Conservation (phyloP, 768 basidiomycete genomes). For the Lentinula raphanica region DNA sequence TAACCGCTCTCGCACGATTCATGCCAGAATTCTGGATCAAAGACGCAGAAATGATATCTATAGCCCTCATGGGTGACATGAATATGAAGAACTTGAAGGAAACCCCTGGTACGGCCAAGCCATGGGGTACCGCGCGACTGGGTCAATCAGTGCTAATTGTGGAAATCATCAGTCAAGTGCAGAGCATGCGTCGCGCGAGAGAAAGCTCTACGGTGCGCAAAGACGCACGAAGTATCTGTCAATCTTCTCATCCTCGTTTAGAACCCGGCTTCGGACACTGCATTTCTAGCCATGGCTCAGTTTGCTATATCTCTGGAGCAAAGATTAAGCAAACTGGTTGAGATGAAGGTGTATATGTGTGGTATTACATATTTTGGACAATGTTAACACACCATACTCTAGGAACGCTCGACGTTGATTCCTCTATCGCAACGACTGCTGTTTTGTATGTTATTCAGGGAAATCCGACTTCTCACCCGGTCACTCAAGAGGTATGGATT, state of each 20-base stretch:
- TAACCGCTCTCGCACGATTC: slow-evolving; percentile 47
- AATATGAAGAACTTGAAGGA: slow-evolving; percentile 6
- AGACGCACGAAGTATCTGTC: background rate
- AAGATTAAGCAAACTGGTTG: slow-evolving; percentile 49
- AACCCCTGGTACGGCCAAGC: background rate
- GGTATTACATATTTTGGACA: background rate
- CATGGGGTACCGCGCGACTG: slow-evolving; percentile 47
- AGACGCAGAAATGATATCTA: slow-evolving; percentile 70
- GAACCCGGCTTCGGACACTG: slow-evolving; percentile 19
- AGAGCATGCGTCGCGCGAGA: slow-evolving; percentile 35
- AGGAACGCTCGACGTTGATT: slow-evolving; percentile 52
- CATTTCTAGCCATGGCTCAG: slow-evolving; percentile 26
- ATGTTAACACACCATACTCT: background rate
- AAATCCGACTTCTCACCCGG: slow-evolving; percentile 57
- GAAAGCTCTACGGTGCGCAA: slow-evolving; percentile 23
- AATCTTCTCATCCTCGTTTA: slow-evolving; percentile 9
- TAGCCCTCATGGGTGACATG: slow-evolving; percentile 57
- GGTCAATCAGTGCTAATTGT: slow-evolving; percentile 60
- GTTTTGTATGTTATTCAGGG: slow-evolving; percentile 55
- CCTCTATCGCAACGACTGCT: slow-evolving; percentile 57
- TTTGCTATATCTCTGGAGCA: slow-evolving; percentile 56
- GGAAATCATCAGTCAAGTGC: slow-evolving; percentile 55
- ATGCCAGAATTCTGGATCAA: slow-evolving; percentile 62
- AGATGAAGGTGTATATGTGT: slow-evolving; percentile 48
- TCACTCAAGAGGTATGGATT: slow-evolving; percentile 56